Evolutionary conservation across 805 yeast species (phyloP).

Genomic region (Ogataea corticis): DNA sequence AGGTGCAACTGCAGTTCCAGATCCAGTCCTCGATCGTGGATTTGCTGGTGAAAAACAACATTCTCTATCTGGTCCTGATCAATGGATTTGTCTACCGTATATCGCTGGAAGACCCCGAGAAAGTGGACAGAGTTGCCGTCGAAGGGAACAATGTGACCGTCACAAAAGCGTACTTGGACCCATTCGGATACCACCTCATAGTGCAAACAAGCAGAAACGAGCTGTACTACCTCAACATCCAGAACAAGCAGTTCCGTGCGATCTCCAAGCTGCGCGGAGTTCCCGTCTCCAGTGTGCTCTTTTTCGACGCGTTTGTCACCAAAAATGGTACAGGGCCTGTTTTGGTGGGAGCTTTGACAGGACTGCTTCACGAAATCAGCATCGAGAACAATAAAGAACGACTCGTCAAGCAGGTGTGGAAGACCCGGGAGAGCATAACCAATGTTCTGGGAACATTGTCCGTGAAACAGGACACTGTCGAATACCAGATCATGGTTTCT

Average conservation of each 20-base stretch:
- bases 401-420: constrained; percentile 43
- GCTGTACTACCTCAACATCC: constrained; percentile 47
- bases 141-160: constrained; percentile 30
- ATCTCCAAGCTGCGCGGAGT: constrained; percentile 49
- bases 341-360: constrained; percentile 49
- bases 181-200: constrained; percentile 52
- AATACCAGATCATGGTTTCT: constrained; percentile 10
- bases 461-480: constrained; percentile 7
- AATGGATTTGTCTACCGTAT: constrained; percentile 61
- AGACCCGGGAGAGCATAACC: constrained; percentile 21
- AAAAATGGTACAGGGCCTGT: constrained; percentile 43
- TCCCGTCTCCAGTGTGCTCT: constrained; percentile 43
- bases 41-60: constrained; percentile 56
- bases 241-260: constrained; percentile 40
- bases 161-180: constrained; percentile 45
- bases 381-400: constrained; percentile 47
- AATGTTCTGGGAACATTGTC: constrained; percentile 10
- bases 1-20: constrained; percentile 37
- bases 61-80: constrained; percentile 53
- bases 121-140: constrained; percentile 45
- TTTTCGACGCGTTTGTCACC: constrained; percentile 31
- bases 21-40: constrained; percentile 40
- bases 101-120: constrained; percentile 64
- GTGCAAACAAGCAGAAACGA: constrained; percentile 48
- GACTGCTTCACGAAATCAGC: constrained; percentile 47